Percentiles rank a stretch among this genome's conserved stretches.
These are phyloP conservation scores for Cetradonia linearis DNA, from an alignment of 495 filamentous ascomycete genomes.

Conservation along the genomic window DNA sequence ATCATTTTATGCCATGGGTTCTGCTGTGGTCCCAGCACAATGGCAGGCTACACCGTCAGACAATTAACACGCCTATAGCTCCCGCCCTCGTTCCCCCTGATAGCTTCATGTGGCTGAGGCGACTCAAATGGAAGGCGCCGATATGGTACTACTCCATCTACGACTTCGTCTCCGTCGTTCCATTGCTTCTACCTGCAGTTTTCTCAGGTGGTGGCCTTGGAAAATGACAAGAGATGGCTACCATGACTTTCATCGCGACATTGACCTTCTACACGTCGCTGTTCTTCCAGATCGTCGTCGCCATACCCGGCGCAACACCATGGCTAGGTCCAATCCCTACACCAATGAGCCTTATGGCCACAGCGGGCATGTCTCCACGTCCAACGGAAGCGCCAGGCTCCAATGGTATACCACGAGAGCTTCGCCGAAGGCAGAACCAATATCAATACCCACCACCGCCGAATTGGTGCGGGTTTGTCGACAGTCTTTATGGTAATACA, in stretches of 20 bases:
- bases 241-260: neutral
- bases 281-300: conserved; percentile 11
- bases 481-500: conserved; percentile 17
- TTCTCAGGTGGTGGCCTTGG: neutral
- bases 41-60: too few species aligned
- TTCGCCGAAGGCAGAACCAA: conserved; percentile 17
- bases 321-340: conserved; percentile 22
- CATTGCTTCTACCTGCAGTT: neutral
- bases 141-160: neutral
- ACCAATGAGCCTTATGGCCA: conserved; percentile 17
- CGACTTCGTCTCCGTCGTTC: neutral
- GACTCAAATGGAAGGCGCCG: neutral
- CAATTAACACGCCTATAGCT: too few species aligned
- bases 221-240: neutral
- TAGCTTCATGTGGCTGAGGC: conserved; percentile 1
- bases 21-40: neutral
- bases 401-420: conserved; percentile 23
- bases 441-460: conserved; percentile 18
- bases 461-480: conserved; percentile 28
- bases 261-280: conserved; percentile 1
- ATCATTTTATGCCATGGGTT: neutral
- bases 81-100: neutral
- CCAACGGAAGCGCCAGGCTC: conserved; percentile 22
- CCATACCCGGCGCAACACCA: conserved; percentile 16
- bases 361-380: conserved; percentile 19